Conservation (phyloP, 768 basidiomycete genomes). For the Pleurotus cornucopiae region DNA sequence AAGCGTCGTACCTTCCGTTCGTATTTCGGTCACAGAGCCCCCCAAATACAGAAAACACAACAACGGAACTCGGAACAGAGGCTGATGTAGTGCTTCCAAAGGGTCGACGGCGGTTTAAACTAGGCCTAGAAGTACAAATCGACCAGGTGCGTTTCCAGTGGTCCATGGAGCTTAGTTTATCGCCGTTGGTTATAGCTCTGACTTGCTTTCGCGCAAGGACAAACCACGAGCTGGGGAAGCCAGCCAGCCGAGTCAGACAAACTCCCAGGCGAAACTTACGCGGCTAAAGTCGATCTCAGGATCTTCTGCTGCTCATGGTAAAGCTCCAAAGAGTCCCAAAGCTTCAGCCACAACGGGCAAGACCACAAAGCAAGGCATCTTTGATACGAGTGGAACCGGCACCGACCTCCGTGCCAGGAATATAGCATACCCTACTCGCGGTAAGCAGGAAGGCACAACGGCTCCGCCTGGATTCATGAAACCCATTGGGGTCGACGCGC, state of each 20-base stretch:
- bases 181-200: constrained; percentile 3
- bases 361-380: constrained; percentile 40
- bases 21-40: constrained; percentile 37
- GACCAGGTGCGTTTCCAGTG: constrained; percentile 10
- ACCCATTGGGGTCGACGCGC: constrained; percentile 55
- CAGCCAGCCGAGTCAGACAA: neutral
- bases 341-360: constrained; percentile 28
- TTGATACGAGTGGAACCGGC: constrained; percentile 44
- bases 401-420: constrained; percentile 38
- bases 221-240: neutral
- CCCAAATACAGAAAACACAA: constrained; percentile 9
- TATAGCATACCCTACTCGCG: constrained; percentile 8
- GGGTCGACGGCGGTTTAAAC: constrained; percentile 53
- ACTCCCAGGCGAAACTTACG: neutral
- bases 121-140: constrained; percentile 36
- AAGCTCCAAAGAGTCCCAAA: constrained; percentile 21
- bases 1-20: constrained; percentile 65
- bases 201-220: constrained; percentile 8
- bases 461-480: constrained; percentile 38
- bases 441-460: constrained; percentile 8
- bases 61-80: constrained; percentile 18
- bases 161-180: neutral
- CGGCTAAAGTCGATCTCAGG: constrained; percentile 9
- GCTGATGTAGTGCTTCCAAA: constrained; percentile 22
- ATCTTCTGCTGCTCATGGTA: neutral